phyloP scores from a whole-genome alignment of 352 stramenopile genomes.

The Globisporangium sylvaticum region DNA sequence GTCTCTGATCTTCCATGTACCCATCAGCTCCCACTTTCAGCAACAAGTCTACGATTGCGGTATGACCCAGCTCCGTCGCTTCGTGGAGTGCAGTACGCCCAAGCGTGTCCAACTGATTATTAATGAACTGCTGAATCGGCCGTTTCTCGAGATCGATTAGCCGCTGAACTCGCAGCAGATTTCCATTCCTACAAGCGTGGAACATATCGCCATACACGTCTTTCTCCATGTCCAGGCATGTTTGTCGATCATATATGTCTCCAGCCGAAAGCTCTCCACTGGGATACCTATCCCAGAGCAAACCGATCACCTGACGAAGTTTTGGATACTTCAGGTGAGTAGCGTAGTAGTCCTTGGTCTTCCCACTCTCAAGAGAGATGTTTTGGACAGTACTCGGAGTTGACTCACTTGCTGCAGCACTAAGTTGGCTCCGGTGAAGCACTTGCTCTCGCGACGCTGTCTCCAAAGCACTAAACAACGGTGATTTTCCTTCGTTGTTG shows the following conservation, averaged over 20 bases:
- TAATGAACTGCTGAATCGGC: constrained; percentile 42
- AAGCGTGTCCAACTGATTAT: constrained; percentile 36
- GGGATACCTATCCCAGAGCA: constrained; percentile 55
- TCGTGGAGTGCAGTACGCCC: constrained; percentile 51
- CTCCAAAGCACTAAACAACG: constrained; percentile 50
- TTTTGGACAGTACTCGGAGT: neutral
- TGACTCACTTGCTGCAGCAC: constrained; percentile 1
- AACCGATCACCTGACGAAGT: constrained; percentile 61
- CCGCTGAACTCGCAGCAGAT: constrained; percentile 48
- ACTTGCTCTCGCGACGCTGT: constrained; percentile 25
- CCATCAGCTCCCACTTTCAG: constrained; percentile 54
- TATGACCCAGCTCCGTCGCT: constrained; percentile 54
- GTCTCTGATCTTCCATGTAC: constrained; percentile 43
- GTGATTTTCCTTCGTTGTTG: constrained; percentile 50
- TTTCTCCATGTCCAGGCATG: constrained; percentile 45
- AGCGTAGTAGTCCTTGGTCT: constrained; percentile 36
- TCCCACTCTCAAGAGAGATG: neutral
- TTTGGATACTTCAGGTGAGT: constrained; percentile 36
- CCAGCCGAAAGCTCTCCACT: constrained; percentile 21
- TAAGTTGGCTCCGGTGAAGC: constrained; percentile 7
- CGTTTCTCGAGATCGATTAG: constrained; percentile 59
- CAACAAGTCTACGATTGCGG: constrained; percentile 49
- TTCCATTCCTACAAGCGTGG: constrained; percentile 43
- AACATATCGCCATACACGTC: constrained; percentile 57
- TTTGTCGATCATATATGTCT: constrained; percentile 29